These are phyloP conservation scores for Starmera stellimalicola DNA, from an alignment of 1,139 yeast genomes.

Conservation along the genomic window DNA sequence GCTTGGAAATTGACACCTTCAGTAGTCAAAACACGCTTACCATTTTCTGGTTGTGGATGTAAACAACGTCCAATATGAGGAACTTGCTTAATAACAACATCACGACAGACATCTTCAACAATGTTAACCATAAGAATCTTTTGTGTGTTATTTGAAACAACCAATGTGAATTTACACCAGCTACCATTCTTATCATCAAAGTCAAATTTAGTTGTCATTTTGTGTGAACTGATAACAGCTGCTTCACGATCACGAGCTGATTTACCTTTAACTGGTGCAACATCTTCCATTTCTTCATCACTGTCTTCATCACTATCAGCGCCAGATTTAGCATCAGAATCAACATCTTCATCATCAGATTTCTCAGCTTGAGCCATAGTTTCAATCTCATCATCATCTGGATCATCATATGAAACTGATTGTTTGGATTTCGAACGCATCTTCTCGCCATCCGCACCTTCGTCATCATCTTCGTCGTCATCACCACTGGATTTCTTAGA, in stretches of 20 bases:
- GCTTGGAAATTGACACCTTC: conserved; percentile 98
- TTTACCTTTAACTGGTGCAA: conserved; percentile 22
- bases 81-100: conserved; percentile 88
- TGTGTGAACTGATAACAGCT: conserved; percentile 66
- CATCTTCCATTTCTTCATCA: conserved; percentile 21
- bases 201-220: conserved; percentile 67
- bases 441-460: conserved; percentile 64
- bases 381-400: conserved; percentile 88
- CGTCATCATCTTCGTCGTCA: conserved; percentile 53
- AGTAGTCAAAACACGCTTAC: conserved; percentile 72
- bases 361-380: conserved; percentile 77
- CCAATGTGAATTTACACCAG: conserved; percentile 89
- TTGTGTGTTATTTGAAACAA: conserved; percentile 77
- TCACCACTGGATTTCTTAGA: conserved; percentile 29
- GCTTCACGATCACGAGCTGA: conserved; percentile 77
- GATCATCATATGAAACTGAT: conserved; percentile 88
- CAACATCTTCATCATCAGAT: conserved; percentile 43
- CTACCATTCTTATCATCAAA: conserved; percentile 84
- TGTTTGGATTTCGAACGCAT: conserved; percentile 59
- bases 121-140: conserved; percentile 96
- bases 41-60: conserved; percentile 66
- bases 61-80: conserved; percentile 89
- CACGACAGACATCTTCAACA: conserved; percentile 84
- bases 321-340: conserved; percentile 26
- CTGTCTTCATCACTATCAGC: conserved; percentile 30